These are phyloP conservation scores for Saccharomycopsis oosterbeekiorum DNA, from an alignment of 805 yeast species.

Conservation along the genomic window DNA sequence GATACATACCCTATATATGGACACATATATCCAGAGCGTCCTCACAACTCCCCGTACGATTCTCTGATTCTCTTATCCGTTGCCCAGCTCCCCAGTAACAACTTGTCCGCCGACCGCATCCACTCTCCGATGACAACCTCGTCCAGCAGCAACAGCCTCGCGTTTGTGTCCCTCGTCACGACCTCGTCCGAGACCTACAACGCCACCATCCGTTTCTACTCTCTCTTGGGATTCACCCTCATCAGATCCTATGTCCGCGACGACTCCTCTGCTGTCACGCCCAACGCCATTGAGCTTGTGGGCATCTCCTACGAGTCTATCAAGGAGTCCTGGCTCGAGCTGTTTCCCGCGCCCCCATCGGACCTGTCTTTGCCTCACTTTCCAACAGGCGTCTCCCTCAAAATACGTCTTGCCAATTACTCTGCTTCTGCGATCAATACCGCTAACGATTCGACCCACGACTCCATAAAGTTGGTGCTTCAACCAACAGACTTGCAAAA, in stretches of 20 bases:
- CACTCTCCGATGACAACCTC: not conserved
- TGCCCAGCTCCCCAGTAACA: not conserved
- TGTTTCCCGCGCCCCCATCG: slow-evolving; percentile 36
- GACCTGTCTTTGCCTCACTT: slow-evolving; percentile 1
- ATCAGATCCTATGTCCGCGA: slow-evolving; percentile 52
- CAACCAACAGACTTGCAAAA: slow-evolving; percentile 28
- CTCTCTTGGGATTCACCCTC: slow-evolving; percentile 48
- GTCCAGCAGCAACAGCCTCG: slow-evolving; percentile 22
- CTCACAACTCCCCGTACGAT: too few relatives aligned
- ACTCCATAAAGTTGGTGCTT: slow-evolving; percentile 10
- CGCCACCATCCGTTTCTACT: slow-evolving; percentile 46
- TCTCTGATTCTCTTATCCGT: not conserved
- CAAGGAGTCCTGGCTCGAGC: slow-evolving; percentile 64
- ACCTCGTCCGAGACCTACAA: slow-evolving; percentile 37
- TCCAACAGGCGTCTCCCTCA: slow-evolving; percentile 7
- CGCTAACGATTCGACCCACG: slow-evolving; percentile 9
- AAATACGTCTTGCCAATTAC: slow-evolving; percentile 10
- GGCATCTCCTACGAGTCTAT: slow-evolving; percentile 61
- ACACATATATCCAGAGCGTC: not conserved
- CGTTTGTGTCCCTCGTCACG: slow-evolving; percentile 56
- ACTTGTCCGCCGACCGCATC: not conserved
- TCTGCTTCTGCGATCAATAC: slow-evolving; percentile 2
- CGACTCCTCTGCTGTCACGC: slow-evolving; percentile 28
- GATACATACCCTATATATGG: too few relatives aligned
- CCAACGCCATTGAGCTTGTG: slow-evolving; percentile 26